These are phyloP conservation scores for Trifolium dubium DNA, from an alignment of 306 rosid genomes.

Conservation along the genomic window DNA sequence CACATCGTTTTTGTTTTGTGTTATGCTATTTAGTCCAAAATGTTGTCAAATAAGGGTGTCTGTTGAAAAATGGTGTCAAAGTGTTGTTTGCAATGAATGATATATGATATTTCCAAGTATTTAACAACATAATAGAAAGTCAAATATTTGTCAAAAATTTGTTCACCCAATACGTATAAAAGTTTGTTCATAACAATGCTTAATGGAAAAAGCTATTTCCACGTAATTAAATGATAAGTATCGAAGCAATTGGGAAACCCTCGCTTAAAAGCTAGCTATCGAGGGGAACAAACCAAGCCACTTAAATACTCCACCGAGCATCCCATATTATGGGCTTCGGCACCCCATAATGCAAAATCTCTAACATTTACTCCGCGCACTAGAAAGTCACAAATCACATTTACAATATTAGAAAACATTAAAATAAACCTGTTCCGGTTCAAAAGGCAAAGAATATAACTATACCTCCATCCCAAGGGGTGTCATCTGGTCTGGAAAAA, in stretches of 20 bases:
- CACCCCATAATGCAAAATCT: neutral
- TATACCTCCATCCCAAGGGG: conserved; percentile 99
- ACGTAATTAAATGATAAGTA: neutral
- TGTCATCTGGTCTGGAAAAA: conserved; percentile 91
- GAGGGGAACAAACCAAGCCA: neutral
- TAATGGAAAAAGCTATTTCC: neutral
- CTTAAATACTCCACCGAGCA: neutral
- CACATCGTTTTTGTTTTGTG: neutral
- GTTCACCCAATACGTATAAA: conserved; percentile 5
- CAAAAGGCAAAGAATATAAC: conserved; percentile 37
- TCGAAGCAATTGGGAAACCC: neutral
- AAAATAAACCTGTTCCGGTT: conserved; percentile 25
- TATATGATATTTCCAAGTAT: conserved; percentile 14
- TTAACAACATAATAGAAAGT: conserved; percentile 16
- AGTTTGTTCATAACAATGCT: conserved; percentile 17
- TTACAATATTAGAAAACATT: neutral
- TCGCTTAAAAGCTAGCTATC: neutral
- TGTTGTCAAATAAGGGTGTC: neutral
- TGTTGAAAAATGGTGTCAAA: no score
- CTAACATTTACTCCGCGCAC: neutral
- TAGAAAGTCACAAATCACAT: conserved; percentile 16
- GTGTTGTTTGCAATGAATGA: neutral
- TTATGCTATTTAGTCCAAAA: neutral
- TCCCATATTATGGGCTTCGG: neutral
- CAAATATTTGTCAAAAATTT: neutral